Evolutionary conservation across 192 early-diverging fungal genomes (phyloP), one percentile per base, ranked within the genome.

Genomic region (Lunasporangiospora selenospora): DNA sequence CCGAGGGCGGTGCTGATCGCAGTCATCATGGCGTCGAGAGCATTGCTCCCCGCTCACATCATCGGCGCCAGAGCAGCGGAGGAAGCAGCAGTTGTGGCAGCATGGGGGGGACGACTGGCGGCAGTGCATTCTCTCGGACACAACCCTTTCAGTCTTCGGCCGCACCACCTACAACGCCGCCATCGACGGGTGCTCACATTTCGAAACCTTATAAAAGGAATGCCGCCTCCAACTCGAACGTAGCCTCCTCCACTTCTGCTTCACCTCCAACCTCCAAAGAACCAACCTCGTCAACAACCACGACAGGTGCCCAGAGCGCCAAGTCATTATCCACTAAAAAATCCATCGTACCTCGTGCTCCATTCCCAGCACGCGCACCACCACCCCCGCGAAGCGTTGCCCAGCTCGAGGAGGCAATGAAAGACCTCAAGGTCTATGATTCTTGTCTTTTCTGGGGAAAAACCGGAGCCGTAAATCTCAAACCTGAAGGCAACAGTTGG

Each of bases 401-500:
- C 6, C 69, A 73, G 40, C 37, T 73, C 6, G 69, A 73, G 16
- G 60, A 73, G 41, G 69, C 60, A 0, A 73, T 73, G 69, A 63
- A 51, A 16, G 58, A 63, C 41, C 49, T 73, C 33, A 73, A 63
- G 19, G 3, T 63, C 4, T 73, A 73, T 31, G 69, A 73, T 40
- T 63, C 54, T 23, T 73, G 69, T 33, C 33, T 73, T 5, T 73
- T 73, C 42, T 73, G 69, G 69, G 41, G 54, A n/a, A 63, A 58
- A 24, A 27, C 69, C 19, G 69, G 69, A 24, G 60, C 69, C 0
- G 69, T 73, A 40, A 73, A 73, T 27, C 48, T 73, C 40, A 73
- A 63, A 11, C 69, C 69, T 2, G 69, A 73, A 23, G 69, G 69
- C 30, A 73, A 73, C 55, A 63, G 60, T 6, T 73, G 69, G 69